Percentiles rank a stretch among this genome's conserved stretches.
phyloP scores from a whole-genome alignment of 2,329 filamentous ascomycete species.

The Hypoxylon sp. region DNA sequence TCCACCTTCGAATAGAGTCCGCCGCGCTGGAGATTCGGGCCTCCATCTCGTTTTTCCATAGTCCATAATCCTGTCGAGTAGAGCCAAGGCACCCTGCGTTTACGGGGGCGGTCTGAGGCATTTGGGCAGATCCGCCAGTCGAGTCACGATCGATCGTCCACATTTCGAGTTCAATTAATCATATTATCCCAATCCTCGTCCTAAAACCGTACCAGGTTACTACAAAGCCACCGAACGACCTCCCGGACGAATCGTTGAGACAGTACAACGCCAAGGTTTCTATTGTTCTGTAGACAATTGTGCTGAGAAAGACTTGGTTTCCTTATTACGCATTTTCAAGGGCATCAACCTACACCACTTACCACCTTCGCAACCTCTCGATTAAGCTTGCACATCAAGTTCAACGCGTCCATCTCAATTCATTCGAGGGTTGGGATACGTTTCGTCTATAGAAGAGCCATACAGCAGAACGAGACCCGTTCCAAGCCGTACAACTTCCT shows the following conservation, averaged over 20 bases:
- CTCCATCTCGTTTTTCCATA: constrained; percentile 46
- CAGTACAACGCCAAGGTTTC: constrained; percentile 27
- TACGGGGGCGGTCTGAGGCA: constrained; percentile 50
- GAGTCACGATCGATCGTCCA: constrained; percentile 47
- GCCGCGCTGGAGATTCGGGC: constrained; percentile 54
- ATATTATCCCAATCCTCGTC: constrained; percentile 39
- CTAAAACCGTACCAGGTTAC: constrained; percentile 32
- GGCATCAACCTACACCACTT: constrained; percentile 40
- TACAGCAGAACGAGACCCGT: constrained; percentile 47
- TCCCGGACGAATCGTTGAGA: constrained; percentile 35
- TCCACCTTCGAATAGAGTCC: constrained; percentile 51
- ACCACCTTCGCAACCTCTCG: constrained; percentile 35
- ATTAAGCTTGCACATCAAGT: constrained; percentile 49
- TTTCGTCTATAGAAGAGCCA: constrained; percentile 44
- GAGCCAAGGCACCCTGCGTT: constrained; percentile 22
- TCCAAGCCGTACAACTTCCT: constrained; percentile 30
- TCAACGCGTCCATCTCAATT: constrained; percentile 46
- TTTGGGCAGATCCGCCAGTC: constrained; percentile 50
- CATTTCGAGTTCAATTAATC: constrained; percentile 44
- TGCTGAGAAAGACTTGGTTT: constrained; percentile 36
- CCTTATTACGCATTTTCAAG: constrained; percentile 52
- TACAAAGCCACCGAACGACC: constrained; percentile 34
- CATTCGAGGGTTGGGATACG: constrained; percentile 39
- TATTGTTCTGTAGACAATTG: constrained; percentile 37
- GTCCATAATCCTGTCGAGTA: constrained; percentile 34